phyloP scores from a whole-genome alignment of 176 grass and related monocot species.

The Rhipidocladum racemiflorum region DNA sequence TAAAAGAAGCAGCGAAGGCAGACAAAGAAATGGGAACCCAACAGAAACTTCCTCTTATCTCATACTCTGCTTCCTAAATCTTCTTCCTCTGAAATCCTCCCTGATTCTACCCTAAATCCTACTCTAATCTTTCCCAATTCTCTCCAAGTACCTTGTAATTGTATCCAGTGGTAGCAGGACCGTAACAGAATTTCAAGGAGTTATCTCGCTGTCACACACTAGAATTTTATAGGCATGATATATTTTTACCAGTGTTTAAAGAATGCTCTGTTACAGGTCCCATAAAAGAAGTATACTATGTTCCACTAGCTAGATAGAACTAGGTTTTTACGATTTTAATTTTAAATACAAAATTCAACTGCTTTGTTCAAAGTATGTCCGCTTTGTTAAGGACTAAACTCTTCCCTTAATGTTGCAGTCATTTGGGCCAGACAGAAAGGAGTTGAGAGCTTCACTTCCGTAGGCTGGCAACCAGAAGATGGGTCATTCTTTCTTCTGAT shows the following conservation, averaged over 20 bases:
- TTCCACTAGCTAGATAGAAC: neutral
- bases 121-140: too few species aligned
- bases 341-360: neutral
- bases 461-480: slow-evolving; percentile 38
- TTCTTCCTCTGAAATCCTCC: too few species aligned
- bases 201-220: neutral
- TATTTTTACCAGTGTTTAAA: neutral
- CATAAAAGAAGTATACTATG: neutral
- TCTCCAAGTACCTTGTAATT: too few species aligned
- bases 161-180: too few species aligned
- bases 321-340: neutral
- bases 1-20: too few species aligned
- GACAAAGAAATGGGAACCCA: too few species aligned
- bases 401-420: slow-evolving; percentile 44
- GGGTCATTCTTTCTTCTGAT: slow-evolving; percentile 25
- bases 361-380: neutral
- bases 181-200: neutral
- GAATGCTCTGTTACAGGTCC: neutral
- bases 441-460: slow-evolving; percentile 72
- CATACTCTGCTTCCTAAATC: too few species aligned
- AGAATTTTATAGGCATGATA: neutral
- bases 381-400: neutral
- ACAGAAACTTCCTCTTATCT: too few species aligned
- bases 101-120: too few species aligned
- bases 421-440: slow-evolving; percentile 89